Evolutionary conservation across 805 yeast species (phyloP).

Genomic region (Osmozyma mogii): DNA sequence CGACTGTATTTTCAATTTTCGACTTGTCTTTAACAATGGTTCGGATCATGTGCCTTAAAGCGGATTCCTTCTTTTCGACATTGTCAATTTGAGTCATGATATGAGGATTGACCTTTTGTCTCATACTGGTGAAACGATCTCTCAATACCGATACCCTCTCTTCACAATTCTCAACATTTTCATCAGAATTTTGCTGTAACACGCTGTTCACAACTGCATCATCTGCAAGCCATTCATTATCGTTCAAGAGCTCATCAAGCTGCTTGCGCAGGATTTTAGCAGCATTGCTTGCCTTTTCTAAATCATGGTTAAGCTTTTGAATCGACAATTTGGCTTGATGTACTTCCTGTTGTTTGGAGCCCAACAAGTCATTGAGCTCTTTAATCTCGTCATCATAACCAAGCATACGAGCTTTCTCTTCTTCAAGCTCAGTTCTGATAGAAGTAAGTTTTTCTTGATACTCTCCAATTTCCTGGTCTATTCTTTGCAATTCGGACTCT

Average conservation of each 20-base stretch:
- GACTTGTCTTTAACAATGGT: constrained; percentile 85
- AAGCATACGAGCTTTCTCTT: constrained; percentile 49
- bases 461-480: constrained; percentile 18
- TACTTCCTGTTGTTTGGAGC: constrained; percentile 34
- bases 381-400: constrained; percentile 73
- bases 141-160: constrained; percentile 48
- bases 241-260: constrained; percentile 40
- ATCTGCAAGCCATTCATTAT: constrained; percentile 70
- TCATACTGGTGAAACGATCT: constrained; percentile 60
- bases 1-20: constrained; percentile 83
- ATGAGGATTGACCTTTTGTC: constrained; percentile 73
- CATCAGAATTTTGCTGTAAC: constrained; percentile 53
- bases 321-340: constrained; percentile 43
- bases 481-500: constrained; percentile 13
- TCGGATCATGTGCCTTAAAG: constrained; percentile 69
- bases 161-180: constrained; percentile 56
- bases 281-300: constrained; percentile 39
- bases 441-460: constrained; percentile 13
- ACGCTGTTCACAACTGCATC: constrained; percentile 47
- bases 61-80: constrained; percentile 77
- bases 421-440: constrained; percentile 32
- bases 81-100: constrained; percentile 89
- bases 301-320: constrained; percentile 48
- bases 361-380: constrained; percentile 44
- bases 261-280: constrained; percentile 28